phyloP scores from a whole-genome alignment of 306 rosid species.

The Amphicarpaea edgeworthii region DNA sequence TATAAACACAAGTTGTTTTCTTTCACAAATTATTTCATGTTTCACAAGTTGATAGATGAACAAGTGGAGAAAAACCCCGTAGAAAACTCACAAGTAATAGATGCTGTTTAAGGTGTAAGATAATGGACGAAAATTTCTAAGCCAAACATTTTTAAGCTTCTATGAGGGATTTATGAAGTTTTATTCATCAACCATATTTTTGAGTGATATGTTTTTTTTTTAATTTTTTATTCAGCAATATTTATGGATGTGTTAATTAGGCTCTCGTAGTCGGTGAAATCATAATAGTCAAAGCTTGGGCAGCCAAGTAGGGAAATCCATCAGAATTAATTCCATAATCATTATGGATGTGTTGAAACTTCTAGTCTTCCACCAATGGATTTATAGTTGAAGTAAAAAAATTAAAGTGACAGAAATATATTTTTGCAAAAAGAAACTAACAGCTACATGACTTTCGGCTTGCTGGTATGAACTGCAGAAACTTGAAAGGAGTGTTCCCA shows the following conservation, averaged over 20 bases:
- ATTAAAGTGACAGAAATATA: not conserved
- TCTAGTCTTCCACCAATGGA: not conserved
- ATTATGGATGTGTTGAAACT: slow-evolving; percentile 5
- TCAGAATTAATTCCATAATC: slow-evolving; percentile 6
- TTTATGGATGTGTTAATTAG: not conserved
- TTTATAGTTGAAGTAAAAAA: not conserved
- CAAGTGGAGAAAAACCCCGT: not conserved
- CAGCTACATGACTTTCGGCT: too few species aligned
- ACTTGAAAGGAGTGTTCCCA: too few species aligned
- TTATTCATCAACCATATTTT: not conserved
- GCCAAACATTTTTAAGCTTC: not conserved
- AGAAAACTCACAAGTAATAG: not conserved
- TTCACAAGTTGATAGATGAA: not conserved
- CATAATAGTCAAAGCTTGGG: not conserved
- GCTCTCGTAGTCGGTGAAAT: not conserved
- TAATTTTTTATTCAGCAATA: too few species aligned
- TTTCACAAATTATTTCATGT: not conserved
- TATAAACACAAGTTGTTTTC: not conserved
- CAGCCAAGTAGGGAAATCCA: not conserved
- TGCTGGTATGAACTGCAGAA: too few species aligned
- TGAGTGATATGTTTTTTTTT: too few species aligned
- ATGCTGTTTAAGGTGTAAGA: not conserved
- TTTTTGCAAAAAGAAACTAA: not conserved
- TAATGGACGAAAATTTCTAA: not conserved
- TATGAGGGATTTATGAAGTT: not conserved